A percentile compares a stretch with the other conserved stretches of the same genome.
These are phyloP conservation scores for Cytospora mali DNA, from an alignment of 2,329 filamentous ascomycete genomes.

Conservation along the genomic window DNA sequence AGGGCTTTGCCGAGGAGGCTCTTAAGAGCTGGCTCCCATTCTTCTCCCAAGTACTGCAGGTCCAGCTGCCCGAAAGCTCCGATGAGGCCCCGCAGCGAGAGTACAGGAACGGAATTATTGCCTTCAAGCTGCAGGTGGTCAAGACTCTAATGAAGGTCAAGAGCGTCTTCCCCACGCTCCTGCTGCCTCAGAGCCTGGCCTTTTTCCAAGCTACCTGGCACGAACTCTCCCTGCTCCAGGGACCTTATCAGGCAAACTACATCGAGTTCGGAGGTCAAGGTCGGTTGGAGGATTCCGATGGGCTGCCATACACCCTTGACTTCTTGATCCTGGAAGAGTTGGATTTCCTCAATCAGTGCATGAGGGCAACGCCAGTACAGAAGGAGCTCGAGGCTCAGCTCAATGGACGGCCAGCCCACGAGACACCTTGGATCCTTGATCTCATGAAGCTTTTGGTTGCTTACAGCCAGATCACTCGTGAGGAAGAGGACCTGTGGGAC, in stretches of 20 bases:
- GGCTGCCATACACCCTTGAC: conserved; percentile 91
- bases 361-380: conserved; percentile 85
- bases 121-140: conserved; percentile 90
- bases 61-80: conserved; percentile 69
- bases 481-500: conserved; percentile 95
- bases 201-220: conserved; percentile 90
- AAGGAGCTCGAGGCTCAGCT: conserved; percentile 85
- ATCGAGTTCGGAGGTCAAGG: conserved; percentile 85
- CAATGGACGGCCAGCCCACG: conserved; percentile 59
- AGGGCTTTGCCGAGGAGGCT: conserved; percentile 84
- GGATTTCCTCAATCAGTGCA: conserved; percentile 89
- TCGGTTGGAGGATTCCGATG: conserved; percentile 85
- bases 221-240: conserved; percentile 75
- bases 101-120: conserved; percentile 77
- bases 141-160: conserved; percentile 92
- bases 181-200: conserved; percentile 78
- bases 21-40: conserved; percentile 86
- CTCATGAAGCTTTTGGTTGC: conserved; percentile 83
- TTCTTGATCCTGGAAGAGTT: conserved; percentile 92
- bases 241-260: conserved; percentile 79
- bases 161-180: conserved; percentile 76
- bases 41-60: conserved; percentile 78
- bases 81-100: conserved; percentile 60
- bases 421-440: conserved; percentile 80
- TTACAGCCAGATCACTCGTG: conserved; percentile 86